A percentile compares a stretch with the other conserved stretches of the same genome.
phyloP scores from a whole-genome alignment of 306 rosid species.

The Elaeagnus macrophylla region DNA sequence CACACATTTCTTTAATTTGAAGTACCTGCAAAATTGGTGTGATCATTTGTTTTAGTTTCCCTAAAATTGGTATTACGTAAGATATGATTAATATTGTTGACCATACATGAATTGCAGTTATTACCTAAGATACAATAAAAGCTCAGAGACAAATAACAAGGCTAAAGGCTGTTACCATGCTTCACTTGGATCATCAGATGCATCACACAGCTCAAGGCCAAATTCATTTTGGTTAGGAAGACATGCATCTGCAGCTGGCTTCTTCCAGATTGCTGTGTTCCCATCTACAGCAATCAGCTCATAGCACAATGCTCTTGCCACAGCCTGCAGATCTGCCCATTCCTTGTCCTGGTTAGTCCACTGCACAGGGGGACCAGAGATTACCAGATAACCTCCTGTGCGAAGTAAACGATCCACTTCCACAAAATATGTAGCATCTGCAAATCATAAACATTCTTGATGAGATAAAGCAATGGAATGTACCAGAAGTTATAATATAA shows the following conservation, averaged over 20 bases:
- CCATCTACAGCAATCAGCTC: conserved; percentile 88
- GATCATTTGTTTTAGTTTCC: conserved; percentile 13
- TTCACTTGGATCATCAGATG: conserved; percentile 60
- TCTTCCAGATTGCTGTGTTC: conserved; percentile 91
- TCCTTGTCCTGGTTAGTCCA: conserved; percentile 98
- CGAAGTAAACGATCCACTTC: conserved; percentile 97
- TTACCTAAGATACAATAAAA: neutral
- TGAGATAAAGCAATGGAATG: conserved; percentile 18
- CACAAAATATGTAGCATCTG: conserved; percentile 89
- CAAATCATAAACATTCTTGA: conserved; percentile 22
- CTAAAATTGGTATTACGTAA: conserved; percentile 7
- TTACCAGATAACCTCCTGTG: conserved; percentile 83
- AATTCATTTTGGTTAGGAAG: conserved; percentile 82
- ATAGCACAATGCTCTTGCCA: conserved; percentile 89
- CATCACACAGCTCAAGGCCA: conserved; percentile 68
- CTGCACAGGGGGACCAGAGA: conserved; percentile 96
- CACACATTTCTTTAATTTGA: conserved; percentile 69
- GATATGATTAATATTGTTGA: neutral
- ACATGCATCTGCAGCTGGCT: conserved; percentile 63
- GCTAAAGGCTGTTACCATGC: conserved; percentile 58
- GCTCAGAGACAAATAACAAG: neutral
- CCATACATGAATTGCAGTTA: neutral
- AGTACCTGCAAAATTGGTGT: conserved; percentile 55
- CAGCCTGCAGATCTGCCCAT: conserved; percentile 95
- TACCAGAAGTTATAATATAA: conserved; percentile 7